Base-by-base conservation (phyloP, 2,329 filamentous ascomycete genomes). In the Elsinoe perseae region DNA sequence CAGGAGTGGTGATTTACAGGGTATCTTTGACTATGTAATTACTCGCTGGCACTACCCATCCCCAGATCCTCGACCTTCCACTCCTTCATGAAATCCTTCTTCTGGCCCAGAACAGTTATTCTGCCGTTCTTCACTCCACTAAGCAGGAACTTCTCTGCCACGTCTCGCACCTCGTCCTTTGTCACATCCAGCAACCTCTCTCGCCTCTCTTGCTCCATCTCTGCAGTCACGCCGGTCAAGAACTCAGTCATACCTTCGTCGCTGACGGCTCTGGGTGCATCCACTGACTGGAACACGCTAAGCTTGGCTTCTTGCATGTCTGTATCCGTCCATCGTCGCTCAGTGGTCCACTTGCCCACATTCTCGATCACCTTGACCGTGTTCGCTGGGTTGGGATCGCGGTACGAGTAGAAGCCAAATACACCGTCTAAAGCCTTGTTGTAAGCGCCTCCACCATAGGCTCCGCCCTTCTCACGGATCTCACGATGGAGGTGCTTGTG, bases 401-500 rank as follows among this genome's bases (percentile, higher is more conserved):
- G 87, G 77, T 98, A 98, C 43, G 88, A 92, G 74, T 95, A 96
- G 74, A 96, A 95, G 14, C 89, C 89, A 64, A 98, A 97, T 1
- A 95, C 71, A 21, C 91, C 92, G 62, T 89, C 86, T 6, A 95
- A 74, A 0, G 86, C 82, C 21, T 84, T 83, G 43, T 87, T 85
- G 68, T 89, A 92, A 1, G 93, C 92, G 12, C 91, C 90, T 20
- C 89, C 93, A 43, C 93, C 93, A 64, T 98, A 98, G 0, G 93
- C 93, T 34, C 93, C 93, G 28, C 93, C 93, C 72, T 97, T 97
- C 69, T 98, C 93, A 56, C 93, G 87, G 62, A 98, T 96, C 71
- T 97, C 93, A 63, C 95, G 92, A 68, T 98, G 93, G 25, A 98
- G 78, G 67, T 96, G 88, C 72, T 95, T 96, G 74, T 98, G 92